Evolutionary conservation across 371 early-diverging fungal genomes (phyloP), one percentile per base, ranked within the genome.

Genomic region (Mucor irregularis): DNA sequence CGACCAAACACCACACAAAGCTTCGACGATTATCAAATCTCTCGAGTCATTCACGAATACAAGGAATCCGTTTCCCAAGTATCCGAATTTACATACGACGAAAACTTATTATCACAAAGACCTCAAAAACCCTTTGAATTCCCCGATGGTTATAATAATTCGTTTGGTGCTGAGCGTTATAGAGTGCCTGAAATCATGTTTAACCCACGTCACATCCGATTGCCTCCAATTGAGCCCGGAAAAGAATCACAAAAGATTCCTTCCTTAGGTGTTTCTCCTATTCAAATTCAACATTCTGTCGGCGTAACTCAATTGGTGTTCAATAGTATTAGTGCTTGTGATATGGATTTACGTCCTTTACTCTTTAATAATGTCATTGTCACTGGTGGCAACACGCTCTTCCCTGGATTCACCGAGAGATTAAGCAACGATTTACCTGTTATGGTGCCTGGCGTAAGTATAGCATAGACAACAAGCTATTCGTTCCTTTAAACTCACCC

Each of bases 11-110:
- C 91, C 17, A 80, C 86, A 5, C 61, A 64, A 16, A 86, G 87
- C 46, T 96, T 73, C 71, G 80, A 91, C 46, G 69, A 85, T 28
- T 81, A 76, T 47, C 87, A 86, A 78, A 80, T 84, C 21, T 69
- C 81, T 70, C 64, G 78, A 58, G 81, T 79, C 19, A 70, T 95
- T 43, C 81, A 89, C 35, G 99, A 97, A 68, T 95, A 88, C 68
- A 98, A 98, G 64, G 97, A 97, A 66, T 84, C 92, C 2, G 87
- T 93, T 9, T 94, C 92, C 69, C 91, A 93, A 71, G 87, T 94
- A 11, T 86, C 90, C 2, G 92, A 91, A 57, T 64, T 75, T 28
- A 62, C 79, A 6, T 92, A 79, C 60, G 82, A 88, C 63, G 87
- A 90, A 69, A 24, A 49, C 25, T 16, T 52, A 29, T 76, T 85